Evolutionary conservation across 139 green algal genomes (phyloP).

Genomic region (Chlorella sorokiniana): DNA sequence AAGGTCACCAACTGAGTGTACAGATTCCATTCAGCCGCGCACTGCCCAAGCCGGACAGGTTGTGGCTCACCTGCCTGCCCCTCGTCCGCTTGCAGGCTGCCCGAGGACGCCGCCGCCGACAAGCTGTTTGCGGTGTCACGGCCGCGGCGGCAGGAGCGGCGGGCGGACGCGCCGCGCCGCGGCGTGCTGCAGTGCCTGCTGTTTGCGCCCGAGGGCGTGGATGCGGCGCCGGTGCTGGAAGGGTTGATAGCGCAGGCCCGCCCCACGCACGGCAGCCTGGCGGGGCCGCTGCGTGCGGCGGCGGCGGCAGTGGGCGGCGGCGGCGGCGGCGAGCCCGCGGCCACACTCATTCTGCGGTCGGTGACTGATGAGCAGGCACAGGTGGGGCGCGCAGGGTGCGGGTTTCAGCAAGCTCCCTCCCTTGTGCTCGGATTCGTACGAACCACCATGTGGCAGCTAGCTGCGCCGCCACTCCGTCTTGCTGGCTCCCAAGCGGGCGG

Average conservation of each 20-base stretch:
- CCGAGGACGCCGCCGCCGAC: constrained; percentile 36
- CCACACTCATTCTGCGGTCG: constrained; percentile 27
- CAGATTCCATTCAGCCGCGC: no score
- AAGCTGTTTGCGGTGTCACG: constrained; percentile 48
- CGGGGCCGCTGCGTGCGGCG: constrained; percentile 16
- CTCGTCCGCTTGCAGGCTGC: constrained; percentile 3
- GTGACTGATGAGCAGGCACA: constrained; percentile 9
- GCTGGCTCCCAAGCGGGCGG: no score
- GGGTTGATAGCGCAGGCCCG: constrained; percentile 51
- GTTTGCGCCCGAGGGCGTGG: constrained; percentile 50
- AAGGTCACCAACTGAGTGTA: no score
- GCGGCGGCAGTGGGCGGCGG: constrained; percentile 15
- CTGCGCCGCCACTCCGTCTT: no score
- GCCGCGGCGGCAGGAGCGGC: constrained; percentile 59
- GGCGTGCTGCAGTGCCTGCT: constrained; percentile 51
- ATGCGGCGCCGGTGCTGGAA: constrained; percentile 61
- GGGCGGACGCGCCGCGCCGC: constrained; percentile 15
- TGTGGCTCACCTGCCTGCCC: background rate
- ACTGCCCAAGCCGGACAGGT: background rate
- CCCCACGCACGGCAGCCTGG: constrained; percentile 9
- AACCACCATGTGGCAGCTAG: no score
- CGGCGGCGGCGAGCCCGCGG: background rate
- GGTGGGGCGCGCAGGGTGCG: background rate
- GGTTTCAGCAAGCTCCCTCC: background rate
- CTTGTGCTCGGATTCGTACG: no score